Conservation (phyloP, 78 protist genomes). For the Tieghemostelium lacteum region DNA sequence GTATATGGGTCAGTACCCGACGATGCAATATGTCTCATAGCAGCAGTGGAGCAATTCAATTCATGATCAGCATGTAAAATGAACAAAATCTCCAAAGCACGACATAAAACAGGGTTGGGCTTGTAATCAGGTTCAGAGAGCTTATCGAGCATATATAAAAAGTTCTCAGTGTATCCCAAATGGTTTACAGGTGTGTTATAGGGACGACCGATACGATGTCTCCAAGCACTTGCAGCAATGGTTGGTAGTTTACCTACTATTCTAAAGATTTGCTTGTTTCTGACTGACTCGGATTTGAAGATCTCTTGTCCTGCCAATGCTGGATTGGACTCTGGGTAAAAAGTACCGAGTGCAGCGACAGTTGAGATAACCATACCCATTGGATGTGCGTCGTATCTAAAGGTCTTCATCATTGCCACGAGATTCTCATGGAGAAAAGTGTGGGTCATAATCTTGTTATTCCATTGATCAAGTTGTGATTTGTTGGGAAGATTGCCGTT, state of each 20-base stretch:
- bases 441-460: slow-evolving; percentile 75
- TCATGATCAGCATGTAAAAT: slow-evolving; percentile 94
- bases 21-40: slow-evolving; percentile 86
- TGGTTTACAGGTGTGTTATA: slow-evolving; percentile 75
- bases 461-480: slow-evolving; percentile 62
- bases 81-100: slow-evolving; percentile 89
- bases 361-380: slow-evolving; percentile 90
- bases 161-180: slow-evolving; percentile 79
- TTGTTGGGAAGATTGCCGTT: slow-evolving; percentile 70
- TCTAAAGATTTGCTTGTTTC: slow-evolving; percentile 83
- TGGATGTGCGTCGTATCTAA: slow-evolving; percentile 93
- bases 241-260: slow-evolving; percentile 87
- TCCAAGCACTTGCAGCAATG: slow-evolving; percentile 87
- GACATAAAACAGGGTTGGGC: slow-evolving; percentile 81
- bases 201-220: slow-evolving; percentile 85
- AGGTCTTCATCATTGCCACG: slow-evolving; percentile 72
- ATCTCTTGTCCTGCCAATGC: slow-evolving; percentile 71
- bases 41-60: slow-evolving; percentile 91
- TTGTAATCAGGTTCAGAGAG: slow-evolving; percentile 49
- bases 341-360: slow-evolving; percentile 80
- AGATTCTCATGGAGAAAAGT: slow-evolving; percentile 86
- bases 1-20: slow-evolving; percentile 88
- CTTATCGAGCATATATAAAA: slow-evolving; percentile 86
- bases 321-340: slow-evolving; percentile 87
- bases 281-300: slow-evolving; percentile 58